Evolutionary conservation across 1,139 yeast species (phyloP).

Genomic region (Diutina sp.): DNA sequence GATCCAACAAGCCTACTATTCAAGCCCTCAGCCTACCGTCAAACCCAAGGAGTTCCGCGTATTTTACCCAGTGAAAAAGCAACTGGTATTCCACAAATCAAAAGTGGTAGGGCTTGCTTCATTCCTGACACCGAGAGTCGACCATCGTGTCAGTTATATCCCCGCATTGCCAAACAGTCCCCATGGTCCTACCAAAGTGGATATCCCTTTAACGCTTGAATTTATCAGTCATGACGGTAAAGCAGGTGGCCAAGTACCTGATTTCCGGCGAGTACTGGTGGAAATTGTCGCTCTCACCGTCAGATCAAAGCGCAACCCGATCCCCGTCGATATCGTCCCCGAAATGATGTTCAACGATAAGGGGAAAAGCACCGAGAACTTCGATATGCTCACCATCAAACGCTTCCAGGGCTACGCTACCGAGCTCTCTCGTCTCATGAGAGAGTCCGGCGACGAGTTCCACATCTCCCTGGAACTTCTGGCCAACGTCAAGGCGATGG

Average conservation of each 20-base stretch:
- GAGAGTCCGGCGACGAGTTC: constrained; percentile 14
- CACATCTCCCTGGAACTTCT: constrained; percentile 15
- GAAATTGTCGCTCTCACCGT: constrained; percentile 20
- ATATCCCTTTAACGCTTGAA: constrained; percentile 18
- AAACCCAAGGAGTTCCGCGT: constrained; percentile 13
- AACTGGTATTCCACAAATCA: constrained; percentile 16
- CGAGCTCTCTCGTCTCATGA: constrained; percentile 16
- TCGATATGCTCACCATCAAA: constrained; percentile 19
- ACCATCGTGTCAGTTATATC: constrained; percentile 14
- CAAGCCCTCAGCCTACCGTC: background rate
- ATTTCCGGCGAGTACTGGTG: constrained; percentile 17
- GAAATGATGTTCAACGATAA: constrained; percentile 25
- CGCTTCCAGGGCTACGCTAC: constrained; percentile 20
- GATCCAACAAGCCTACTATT: background rate
- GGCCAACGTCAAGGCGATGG: constrained; percentile 20
- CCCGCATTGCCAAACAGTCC: constrained; percentile 4
- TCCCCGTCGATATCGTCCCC: constrained; percentile 23
- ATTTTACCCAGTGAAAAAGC: constrained; percentile 19
- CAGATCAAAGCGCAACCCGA: constrained; percentile 20
- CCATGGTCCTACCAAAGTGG: constrained; percentile 5
- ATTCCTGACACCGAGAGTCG: constrained; percentile 19
- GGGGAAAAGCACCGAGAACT: constrained; percentile 17
- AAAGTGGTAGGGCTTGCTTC: constrained; percentile 22
- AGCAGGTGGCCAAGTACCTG: constrained; percentile 10
- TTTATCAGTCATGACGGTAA: constrained; percentile 11